These are phyloP conservation scores for Dissophora globulifera DNA, from an alignment of 192 early-diverging fungal genomes.

Conservation along the genomic window DNA sequence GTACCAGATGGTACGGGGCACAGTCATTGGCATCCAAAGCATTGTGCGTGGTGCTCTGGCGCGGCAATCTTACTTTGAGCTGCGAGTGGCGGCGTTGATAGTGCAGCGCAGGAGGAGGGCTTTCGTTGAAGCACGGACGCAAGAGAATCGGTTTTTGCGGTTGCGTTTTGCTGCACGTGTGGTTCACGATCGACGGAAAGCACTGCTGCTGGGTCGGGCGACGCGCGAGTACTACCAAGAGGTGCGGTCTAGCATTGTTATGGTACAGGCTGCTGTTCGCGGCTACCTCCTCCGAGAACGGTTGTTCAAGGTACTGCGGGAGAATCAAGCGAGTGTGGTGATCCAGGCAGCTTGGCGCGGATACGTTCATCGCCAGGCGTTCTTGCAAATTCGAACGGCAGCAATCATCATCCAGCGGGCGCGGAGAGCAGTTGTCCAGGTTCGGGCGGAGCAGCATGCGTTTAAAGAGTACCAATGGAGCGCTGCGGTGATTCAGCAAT, in stretches of 20 bases:
- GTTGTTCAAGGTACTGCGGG: slow-evolving; percentile 22
- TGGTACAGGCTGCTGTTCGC: slow-evolving; percentile 25
- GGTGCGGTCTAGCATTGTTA: slow-evolving; percentile 6
- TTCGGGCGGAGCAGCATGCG: slow-evolving; percentile 13
- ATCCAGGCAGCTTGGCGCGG: slow-evolving; percentile 47
- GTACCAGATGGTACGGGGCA: slow-evolving; percentile 32
- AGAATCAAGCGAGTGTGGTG: slow-evolving; percentile 25
- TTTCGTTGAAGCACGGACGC: slow-evolving; percentile 20
- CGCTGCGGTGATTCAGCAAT: slow-evolving; percentile 31
- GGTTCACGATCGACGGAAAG: slow-evolving; percentile 42
- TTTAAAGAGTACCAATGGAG: slow-evolving; percentile 29
- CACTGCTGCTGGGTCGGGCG: slow-evolving; percentile 18
- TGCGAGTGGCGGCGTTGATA: slow-evolving; percentile 11
- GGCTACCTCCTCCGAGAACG: slow-evolving; percentile 40
- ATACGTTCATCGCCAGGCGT: slow-evolving; percentile 16
- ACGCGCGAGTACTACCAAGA: slow-evolving; percentile 10
- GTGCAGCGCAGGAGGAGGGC: slow-evolving; percentile 33
- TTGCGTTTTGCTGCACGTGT: slow-evolving; percentile 22
- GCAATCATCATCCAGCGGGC: slow-evolving; percentile 31
- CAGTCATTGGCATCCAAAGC: slow-evolving; percentile 20
- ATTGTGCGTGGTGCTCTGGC: slow-evolving; percentile 13
- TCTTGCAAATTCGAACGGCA: slow-evolving; percentile 1
- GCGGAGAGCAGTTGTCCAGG: slow-evolving; percentile 36
- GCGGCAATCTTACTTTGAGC: slow-evolving; percentile 19
- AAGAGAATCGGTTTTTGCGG: slow-evolving; percentile 13